These are phyloP conservation scores for Colletotrichum gloeosporioides DNA, from an alignment of 2,329 filamentous ascomycete genomes.

Conservation along the genomic window DNA sequence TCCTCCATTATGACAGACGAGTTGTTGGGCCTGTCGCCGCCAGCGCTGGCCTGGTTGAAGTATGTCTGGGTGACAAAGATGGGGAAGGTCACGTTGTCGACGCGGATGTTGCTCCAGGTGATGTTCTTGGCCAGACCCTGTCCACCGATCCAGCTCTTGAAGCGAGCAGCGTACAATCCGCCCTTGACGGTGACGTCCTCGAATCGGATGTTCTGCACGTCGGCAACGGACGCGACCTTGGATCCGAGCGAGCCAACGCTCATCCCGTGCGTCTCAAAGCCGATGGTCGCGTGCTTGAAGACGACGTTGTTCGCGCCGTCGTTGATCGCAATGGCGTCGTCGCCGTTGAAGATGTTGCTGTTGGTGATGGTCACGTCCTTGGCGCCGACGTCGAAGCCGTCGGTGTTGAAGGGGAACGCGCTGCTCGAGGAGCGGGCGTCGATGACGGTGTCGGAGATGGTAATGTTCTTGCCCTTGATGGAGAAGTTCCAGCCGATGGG, in stretches of 20 bases:
- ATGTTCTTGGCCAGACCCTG: constrained; percentile 45
- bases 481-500: constrained; percentile 48
- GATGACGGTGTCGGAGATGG: constrained; percentile 42
- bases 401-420: constrained; percentile 47
- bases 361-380: constrained; percentile 32
- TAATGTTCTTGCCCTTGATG: constrained; percentile 42
- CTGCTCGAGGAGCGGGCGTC: constrained; percentile 39
- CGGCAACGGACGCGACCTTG: constrained; percentile 32
- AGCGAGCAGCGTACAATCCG: constrained; percentile 45
- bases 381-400: constrained; percentile 37
- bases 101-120: constrained; percentile 46
- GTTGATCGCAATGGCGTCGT: constrained; percentile 47
- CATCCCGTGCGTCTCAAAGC: constrained; percentile 48
- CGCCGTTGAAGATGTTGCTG: constrained; percentile 44
- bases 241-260: constrained; percentile 47
- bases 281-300: constrained; percentile 43
- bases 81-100: constrained; percentile 49
- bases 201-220: constrained; percentile 44
- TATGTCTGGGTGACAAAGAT: constrained; percentile 53
- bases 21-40: constrained; percentile 39
- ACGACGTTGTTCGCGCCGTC: constrained; percentile 40
- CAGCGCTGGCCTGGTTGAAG: constrained; percentile 38
- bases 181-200: constrained; percentile 46
- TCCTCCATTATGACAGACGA: constrained; percentile 45
- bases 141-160: constrained; percentile 49